These are phyloP conservation scores for Gloeopeniophorella convolvens DNA, from an alignment of 768 basidiomycete genomes.

Conservation along the genomic window DNA sequence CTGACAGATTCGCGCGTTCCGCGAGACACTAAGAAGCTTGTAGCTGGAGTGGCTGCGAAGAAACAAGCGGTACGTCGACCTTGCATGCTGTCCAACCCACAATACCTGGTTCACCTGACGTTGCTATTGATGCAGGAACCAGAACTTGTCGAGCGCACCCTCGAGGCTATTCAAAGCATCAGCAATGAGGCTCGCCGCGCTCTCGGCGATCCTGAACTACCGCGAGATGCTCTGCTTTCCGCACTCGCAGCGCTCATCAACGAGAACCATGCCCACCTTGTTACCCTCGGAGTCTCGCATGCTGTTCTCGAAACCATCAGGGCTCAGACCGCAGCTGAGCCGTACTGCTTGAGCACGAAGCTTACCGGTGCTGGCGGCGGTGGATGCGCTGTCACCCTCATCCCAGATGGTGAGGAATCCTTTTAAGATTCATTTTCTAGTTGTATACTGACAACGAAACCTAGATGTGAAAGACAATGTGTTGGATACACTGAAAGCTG, in stretches of 20 bases:
- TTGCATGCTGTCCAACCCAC: background rate
- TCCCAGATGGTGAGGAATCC: conserved; percentile 74
- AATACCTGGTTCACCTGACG: background rate
- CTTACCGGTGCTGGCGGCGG: conserved; percentile 97
- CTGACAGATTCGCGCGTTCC: conserved; percentile 91
- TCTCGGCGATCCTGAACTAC: conserved; percentile 66
- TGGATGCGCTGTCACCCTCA: conserved; percentile 92
- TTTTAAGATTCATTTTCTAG: conserved; percentile 14
- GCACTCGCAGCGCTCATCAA: conserved; percentile 75
- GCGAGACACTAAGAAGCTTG: conserved; percentile 89
- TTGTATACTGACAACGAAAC: background rate
- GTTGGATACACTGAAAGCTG: conserved; percentile 51
- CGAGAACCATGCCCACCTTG: conserved; percentile 86
- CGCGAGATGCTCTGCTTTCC: conserved; percentile 56
- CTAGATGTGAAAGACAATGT: conserved; percentile 65
- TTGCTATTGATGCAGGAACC: conserved; percentile 53
- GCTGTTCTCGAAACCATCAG: conserved; percentile 78
- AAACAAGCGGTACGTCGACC: conserved; percentile 46
- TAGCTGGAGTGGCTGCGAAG: conserved; percentile 78
- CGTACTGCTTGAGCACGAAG: conserved; percentile 80
- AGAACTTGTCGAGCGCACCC: conserved; percentile 69
- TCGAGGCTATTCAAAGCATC: conserved; percentile 78
- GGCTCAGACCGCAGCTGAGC: conserved; percentile 52
- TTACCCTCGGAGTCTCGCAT: conserved; percentile 86
- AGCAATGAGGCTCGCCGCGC: conserved; percentile 73